Evolutionary conservation across 805 yeast genomes (phyloP).

Genomic region (Zygoascus flipseniorum): DNA sequence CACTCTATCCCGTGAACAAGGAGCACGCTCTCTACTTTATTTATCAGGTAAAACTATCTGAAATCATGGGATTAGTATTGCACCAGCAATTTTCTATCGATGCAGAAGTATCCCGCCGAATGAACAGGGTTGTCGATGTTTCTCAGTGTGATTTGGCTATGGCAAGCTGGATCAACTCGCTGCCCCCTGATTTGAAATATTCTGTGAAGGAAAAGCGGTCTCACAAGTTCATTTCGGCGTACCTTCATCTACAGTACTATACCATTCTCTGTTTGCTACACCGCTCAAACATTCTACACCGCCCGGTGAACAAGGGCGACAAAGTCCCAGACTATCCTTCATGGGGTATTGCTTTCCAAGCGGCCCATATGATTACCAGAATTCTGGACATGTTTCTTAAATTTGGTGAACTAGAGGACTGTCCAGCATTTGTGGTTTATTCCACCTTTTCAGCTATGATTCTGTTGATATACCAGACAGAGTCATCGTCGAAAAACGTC

Average conservation of each 20-base stretch:
- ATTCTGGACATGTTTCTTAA: conserved; percentile 49
- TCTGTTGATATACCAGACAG: conserved; percentile 64
- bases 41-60: conserved; percentile 56
- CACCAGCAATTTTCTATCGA: conserved; percentile 64
- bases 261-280: conserved; percentile 64
- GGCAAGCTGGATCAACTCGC: conserved; percentile 65
- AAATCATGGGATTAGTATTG: conserved; percentile 60
- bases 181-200: conserved; percentile 57
- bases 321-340: conserved; percentile 40
- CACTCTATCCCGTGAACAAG: conserved; percentile 36
- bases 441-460: conserved; percentile 55
- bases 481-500: conserved; percentile 30
- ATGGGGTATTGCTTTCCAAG: conserved; percentile 78
- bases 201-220: conserved; percentile 45
- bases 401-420: conserved; percentile 40
- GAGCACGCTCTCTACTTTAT: conserved; percentile 51
- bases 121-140: conserved; percentile 41
- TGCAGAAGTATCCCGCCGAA: conserved; percentile 42
- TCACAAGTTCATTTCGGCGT: conserved; percentile 50
- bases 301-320: conserved; percentile 13
- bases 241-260: conserved; percentile 62
- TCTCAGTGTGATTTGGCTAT: conserved; percentile 63
- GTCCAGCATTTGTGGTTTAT: conserved; percentile 54
- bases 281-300: conserved; percentile 48
- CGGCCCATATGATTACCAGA: conserved; percentile 65